These are phyloP conservation scores for Asterionellopsis glacialis DNA, from an alignment of 108 stramenopile species.

Conservation along the genomic window DNA sequence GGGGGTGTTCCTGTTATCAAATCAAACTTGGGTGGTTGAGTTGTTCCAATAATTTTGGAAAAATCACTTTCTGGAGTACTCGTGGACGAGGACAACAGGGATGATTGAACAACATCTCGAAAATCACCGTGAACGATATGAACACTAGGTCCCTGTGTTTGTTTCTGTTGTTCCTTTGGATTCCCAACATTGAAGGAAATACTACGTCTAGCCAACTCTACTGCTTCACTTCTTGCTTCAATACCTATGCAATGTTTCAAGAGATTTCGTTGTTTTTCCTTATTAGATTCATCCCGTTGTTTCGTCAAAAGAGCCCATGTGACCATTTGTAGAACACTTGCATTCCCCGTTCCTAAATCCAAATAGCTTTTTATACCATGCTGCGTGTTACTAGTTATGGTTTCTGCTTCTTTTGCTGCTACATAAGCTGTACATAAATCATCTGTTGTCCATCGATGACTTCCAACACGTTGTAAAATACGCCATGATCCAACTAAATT, in stretches of 20 bases:
- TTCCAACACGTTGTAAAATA: constrained; percentile 55
- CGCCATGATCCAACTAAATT: constrained; percentile 63
- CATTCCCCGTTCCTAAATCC: constrained; percentile 58
- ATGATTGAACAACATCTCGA: constrained; percentile 21
- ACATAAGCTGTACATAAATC: constrained; percentile 66
- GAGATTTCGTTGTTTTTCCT: not conserved
- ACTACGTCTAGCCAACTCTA: constrained; percentile 45
- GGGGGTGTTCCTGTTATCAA: constrained; percentile 69
- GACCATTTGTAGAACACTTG: constrained; percentile 53
- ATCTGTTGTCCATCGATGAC: constrained; percentile 76
- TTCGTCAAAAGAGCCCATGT: constrained; percentile 37
- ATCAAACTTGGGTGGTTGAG: constrained; percentile 21
- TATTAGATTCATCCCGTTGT: not conserved
- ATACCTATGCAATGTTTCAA: constrained; percentile 33
- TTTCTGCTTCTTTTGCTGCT: constrained; percentile 16
- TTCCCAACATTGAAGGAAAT: constrained; percentile 50
- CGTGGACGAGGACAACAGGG: too few relatives aligned
- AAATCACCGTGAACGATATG: constrained; percentile 36
- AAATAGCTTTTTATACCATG: constrained; percentile 27
- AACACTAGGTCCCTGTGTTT: constrained; percentile 4
- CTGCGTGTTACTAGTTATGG: not conserved
- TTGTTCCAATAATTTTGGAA: constrained; percentile 1
- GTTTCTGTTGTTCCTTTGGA: constrained; percentile 8
- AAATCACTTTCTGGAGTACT: too few relatives aligned
- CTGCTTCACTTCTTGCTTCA: constrained; percentile 55